Percentiles rank a stretch among this genome's conserved stretches.
phyloP scores from a whole-genome alignment of 176 grass and related monocot species.

The Puya raimondii region DNA sequence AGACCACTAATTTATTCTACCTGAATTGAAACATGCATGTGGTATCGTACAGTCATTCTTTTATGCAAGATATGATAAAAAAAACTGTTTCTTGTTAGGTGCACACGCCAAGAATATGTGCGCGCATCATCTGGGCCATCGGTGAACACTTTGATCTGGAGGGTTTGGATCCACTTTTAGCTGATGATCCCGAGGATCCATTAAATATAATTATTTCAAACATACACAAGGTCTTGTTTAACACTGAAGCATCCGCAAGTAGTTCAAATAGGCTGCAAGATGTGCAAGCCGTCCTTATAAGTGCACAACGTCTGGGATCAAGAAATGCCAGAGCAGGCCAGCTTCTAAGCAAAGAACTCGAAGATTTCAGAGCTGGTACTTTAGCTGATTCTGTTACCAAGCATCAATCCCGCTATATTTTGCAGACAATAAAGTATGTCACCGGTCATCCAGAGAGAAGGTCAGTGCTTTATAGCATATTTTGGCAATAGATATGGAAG shows the following conservation, averaged over 20 bases:
- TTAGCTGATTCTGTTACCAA: slow-evolving; percentile 84
- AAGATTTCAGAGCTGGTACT: slow-evolving; percentile 73
- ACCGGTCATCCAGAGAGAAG: slow-evolving; percentile 74
- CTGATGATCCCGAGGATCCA: slow-evolving; percentile 97
- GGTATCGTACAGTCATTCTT: too few species aligned
- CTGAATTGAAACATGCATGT: too few species aligned
- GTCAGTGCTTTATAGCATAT: slow-evolving; percentile 36
- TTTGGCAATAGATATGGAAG: slow-evolving; percentile 3
- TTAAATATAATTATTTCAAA: slow-evolving; percentile 95
- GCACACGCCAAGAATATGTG: slow-evolving; percentile 77
- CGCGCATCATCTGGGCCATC: slow-evolving; percentile 89
- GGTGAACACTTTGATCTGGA: slow-evolving; percentile 97
- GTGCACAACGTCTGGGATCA: slow-evolving; percentile 69
- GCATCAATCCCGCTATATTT: slow-evolving; percentile 88
- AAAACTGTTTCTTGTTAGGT: slow-evolving; percentile 33
- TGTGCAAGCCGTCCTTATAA: slow-evolving; percentile 86
- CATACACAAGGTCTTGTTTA: slow-evolving; percentile 95
- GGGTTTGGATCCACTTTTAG: slow-evolving; percentile 92
- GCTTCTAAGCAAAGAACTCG: slow-evolving; percentile 83
- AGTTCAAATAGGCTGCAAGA: slow-evolving; percentile 89
- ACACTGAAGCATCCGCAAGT: slow-evolving; percentile 59
- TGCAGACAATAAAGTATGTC: slow-evolving; percentile 87
- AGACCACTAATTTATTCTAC: too few species aligned
- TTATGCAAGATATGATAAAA: not conserved
- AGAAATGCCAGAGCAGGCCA: slow-evolving; percentile 81